Percentiles rank a stretch among this genome's conserved stretches.
These are phyloP conservation scores for Macrolepiota albuminosa DNA, from an alignment of 768 basidiomycete species.

Conservation along the genomic window DNA sequence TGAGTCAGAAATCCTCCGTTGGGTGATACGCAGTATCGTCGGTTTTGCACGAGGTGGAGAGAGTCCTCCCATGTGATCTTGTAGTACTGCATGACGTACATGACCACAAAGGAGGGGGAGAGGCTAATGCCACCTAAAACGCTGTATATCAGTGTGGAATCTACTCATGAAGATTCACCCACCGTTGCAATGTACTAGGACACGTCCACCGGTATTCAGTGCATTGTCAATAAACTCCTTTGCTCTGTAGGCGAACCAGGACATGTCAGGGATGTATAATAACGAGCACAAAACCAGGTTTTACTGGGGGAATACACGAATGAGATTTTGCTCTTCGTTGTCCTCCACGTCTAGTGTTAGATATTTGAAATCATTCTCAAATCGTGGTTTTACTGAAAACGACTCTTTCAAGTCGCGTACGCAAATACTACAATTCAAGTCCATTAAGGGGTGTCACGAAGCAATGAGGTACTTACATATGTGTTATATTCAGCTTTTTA, in stretches of 20 bases:
- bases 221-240: conserved; percentile 73
- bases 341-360: conserved; percentile 84
- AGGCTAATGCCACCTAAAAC: conserved; percentile 76
- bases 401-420: conserved; percentile 88
- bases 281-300: conserved; percentile 18
- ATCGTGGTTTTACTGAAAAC: conserved; percentile 84
- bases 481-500: conserved; percentile 62
- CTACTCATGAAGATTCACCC: conserved; percentile 16
- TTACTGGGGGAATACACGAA: conserved; percentile 83
- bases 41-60: conserved; percentile 81
- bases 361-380: conserved; percentile 74
- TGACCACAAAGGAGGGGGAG: conserved; percentile 85
- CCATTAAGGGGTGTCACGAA: conserved; percentile 4
- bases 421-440: conserved; percentile 56
- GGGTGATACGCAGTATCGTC: conserved; percentile 90
- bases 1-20: conserved; percentile 90
- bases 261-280: neutral
- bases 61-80: conserved; percentile 85
- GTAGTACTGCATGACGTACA: conserved; percentile 89
- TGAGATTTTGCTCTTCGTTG: conserved; percentile 92
- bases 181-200: conserved; percentile 91
- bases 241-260: conserved; percentile 41
- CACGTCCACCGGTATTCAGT: conserved; percentile 58
- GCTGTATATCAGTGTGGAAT: conserved; percentile 1
- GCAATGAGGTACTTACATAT: conserved; percentile 51